Evolutionary conservation across 257 asterid genomes (phyloP), one percentile per base, ranked within the genome.

Genomic region (Buddleja alternifolia): DNA sequence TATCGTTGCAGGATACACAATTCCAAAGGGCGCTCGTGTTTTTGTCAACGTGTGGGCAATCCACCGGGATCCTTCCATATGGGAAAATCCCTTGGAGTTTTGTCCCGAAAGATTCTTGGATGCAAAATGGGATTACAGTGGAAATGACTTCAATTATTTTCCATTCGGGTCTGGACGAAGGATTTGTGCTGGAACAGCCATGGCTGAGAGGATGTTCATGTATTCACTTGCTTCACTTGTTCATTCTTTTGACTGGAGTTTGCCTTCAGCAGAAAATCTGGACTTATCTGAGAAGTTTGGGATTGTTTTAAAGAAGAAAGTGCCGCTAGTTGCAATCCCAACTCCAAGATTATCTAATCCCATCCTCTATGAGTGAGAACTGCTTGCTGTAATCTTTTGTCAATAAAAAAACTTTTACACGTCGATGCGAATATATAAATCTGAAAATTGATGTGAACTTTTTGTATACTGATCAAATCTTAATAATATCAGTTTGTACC

Each of bases 211-310:
- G 65, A 74, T 77, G 83, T 77, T 81, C 46, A 67, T 74, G 85
- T 68, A 70, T n/a, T 74, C 78, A 6, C 77, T 81, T 5, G 96
- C 96, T 73, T 66, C 93, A 0, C 36, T 90, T 59, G 24, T 88
- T 48, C 97, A 87, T 66, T 90, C 95, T 4, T 87, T 90, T 20
- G 90, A 90, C 7, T 90, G 95, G 95, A 84, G 79, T 24, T 20
- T 90, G 65, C 80, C 83, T 3, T 54, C 46, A 10, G 91, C 86
- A 42, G 78, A 86, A 40, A 67, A 23, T 12, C 11, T 90, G 73
- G 87, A 90, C 42, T 44, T 85, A 50, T 67, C 79, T 3, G 95
- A 85, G 77, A 85, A 81, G 69, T 90, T 85, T 80, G 97, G 95
- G 24, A 81, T 90, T 81, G 93, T 85, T 72, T 37, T 85, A 71